Evolutionary conservation across 805 yeast genomes (phyloP).

Genomic region (Candida loeiensis): DNA sequence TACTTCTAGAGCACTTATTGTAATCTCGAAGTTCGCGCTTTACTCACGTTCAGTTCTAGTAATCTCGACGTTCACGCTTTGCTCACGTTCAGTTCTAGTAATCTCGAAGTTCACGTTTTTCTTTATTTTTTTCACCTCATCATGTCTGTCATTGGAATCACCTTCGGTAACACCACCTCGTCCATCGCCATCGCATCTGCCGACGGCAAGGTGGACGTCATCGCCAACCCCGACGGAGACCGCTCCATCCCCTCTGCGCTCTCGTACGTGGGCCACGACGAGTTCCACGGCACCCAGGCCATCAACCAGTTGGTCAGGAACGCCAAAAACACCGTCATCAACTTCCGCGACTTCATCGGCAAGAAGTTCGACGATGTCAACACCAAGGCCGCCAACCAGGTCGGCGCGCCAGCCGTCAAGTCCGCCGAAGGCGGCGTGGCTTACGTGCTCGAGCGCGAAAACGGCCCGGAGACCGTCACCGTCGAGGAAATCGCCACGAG

Average conservation of each 20-base stretch:
- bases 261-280: slow-evolving; percentile 90
- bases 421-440: slow-evolving; percentile 62
- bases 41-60: no score
- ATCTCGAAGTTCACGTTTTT: neutral
- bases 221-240: slow-evolving; percentile 99
- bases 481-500: slow-evolving; percentile 79
- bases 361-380: slow-evolving; percentile 67
- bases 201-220: slow-evolving; percentile 93
- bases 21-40: no score
- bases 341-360: slow-evolving; percentile 93
- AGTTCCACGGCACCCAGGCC: slow-evolving; percentile 97
- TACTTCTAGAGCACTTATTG: no score
- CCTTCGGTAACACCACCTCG: slow-evolving; percentile 94
- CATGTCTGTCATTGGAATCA: slow-evolving; percentile 77
- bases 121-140: slow-evolving; percentile 1
- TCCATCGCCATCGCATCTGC: slow-evolving; percentile 82
- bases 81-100: no score
- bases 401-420: slow-evolving; percentile 59
- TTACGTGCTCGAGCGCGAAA: slow-evolving; percentile 52
- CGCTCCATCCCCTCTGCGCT: slow-evolving; percentile 92
- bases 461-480: slow-evolving; percentile 52
- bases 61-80: neutral
- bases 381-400: slow-evolving; percentile 48
- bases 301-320: slow-evolving; percentile 88
- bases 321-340: slow-evolving; percentile 78